Base-by-base conservation (phyloP, 2,329 filamentous ascomycete species). In the Colletotrichum sp. region DNA sequence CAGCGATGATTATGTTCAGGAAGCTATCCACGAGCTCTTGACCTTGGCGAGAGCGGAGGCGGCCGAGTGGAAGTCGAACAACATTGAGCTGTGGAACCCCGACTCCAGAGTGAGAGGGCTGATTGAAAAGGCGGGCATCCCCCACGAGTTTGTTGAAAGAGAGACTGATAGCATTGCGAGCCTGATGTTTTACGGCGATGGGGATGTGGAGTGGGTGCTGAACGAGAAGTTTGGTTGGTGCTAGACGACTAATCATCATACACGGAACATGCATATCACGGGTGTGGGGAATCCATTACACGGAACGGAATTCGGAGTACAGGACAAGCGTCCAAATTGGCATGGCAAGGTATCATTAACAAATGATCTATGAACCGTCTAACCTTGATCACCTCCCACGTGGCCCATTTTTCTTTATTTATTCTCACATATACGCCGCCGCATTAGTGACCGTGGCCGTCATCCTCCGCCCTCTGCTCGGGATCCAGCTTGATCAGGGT, bases 401-500 rank as follows among this genome's bases (percentile, higher is more conserved):
- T 64, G 63, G 30, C 72, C 62, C 68, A 36, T 72, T 77, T 75
- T 77, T 70, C n/a, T n/a, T n/a, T n/a, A n/a, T n/a, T 71, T 66
- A 44, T 62, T 65, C 55, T 64, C 68, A 65, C 60, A 52, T 75
- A 52, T 22, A 55, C 44, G 39, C 16, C 36, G n/a, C 39, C 74
- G 60, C 48, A 83, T 83, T 91, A 97, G 88, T 98, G 95, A 71
- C 94, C 95, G 86, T 98, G 95, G 73, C 95, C 96, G 82, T 97
- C 95, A 87, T 98, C 94, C 80, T 92, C 92, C 82, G 93, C 91
- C 55, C 91, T 90, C 89, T 93, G 91, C 89, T 98, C 96, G 22
- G 96, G 96, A 89, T 99, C 97, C 85, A 99, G 89, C 90, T 98
- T 98, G 88, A 99, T 99, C 86, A 99, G 90, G 79, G 97, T 99